phyloP scores from a whole-genome alignment of 2,329 filamentous ascomycete species.

The Sporothrix pallida region DNA sequence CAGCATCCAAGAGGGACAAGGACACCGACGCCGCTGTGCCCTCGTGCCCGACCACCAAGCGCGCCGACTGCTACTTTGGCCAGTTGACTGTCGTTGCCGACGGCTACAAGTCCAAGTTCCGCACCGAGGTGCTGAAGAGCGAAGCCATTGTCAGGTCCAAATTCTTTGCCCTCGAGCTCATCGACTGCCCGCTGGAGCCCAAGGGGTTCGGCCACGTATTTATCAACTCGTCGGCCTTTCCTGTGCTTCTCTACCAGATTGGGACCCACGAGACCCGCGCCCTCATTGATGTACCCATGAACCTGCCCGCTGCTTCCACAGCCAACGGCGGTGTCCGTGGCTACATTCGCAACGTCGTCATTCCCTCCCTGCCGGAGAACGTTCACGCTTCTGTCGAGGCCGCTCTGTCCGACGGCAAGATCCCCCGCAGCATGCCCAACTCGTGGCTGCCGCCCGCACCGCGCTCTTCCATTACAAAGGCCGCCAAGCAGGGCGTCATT shows the following conservation, averaged over 20 bases:
- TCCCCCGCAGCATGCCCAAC: slow-evolving; percentile 90
- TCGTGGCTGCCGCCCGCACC: slow-evolving; percentile 77
- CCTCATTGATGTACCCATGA: slow-evolving; percentile 84
- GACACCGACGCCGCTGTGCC: slow-evolving; percentile 3
- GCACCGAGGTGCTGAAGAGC: slow-evolving; percentile 74
- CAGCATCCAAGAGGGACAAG: neutral
- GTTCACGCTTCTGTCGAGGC: slow-evolving; percentile 75
- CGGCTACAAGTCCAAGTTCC: slow-evolving; percentile 90
- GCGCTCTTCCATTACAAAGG: slow-evolving; percentile 49
- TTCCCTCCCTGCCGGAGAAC: slow-evolving; percentile 75
- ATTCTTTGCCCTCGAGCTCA: slow-evolving; percentile 92
- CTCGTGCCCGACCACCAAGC: slow-evolving; percentile 47
- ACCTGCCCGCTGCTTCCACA: slow-evolving; percentile 73
- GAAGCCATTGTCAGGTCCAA: slow-evolving; percentile 77
- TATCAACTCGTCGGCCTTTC: slow-evolving; percentile 70
- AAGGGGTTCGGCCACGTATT: slow-evolving; percentile 85
- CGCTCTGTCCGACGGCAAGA: slow-evolving; percentile 77
- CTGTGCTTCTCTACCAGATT: slow-evolving; percentile 95
- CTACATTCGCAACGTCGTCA: slow-evolving; percentile 76
- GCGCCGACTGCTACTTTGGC: slow-evolving; percentile 81
- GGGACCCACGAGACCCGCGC: slow-evolving; percentile 91
- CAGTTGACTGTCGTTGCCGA: slow-evolving; percentile 88
- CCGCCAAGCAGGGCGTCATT: slow-evolving; percentile 70
- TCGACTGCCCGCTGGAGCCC: slow-evolving; percentile 80
- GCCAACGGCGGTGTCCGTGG: slow-evolving; percentile 81